Evolutionary conservation across 2,329 filamentous ascomycete genomes (phyloP).

Genomic region (Fusarium succisae): DNA sequence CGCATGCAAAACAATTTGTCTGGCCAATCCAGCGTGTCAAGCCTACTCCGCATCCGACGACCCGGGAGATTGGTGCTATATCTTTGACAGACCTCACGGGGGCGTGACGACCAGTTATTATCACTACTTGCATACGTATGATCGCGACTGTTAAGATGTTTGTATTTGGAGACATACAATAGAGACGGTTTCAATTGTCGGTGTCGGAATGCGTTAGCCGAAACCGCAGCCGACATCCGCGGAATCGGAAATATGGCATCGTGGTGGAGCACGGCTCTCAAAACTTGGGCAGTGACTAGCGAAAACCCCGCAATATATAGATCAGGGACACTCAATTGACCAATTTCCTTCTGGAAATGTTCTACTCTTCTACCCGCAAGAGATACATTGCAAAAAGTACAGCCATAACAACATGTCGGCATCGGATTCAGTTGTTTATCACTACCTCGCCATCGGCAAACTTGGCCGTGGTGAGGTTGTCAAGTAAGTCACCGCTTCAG

Average conservation of each 20-base stretch:
- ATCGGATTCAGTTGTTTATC: not conserved
- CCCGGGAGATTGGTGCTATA: not conserved
- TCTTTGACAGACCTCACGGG: not conserved
- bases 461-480: constrained; percentile 13
- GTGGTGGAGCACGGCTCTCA: not conserved
- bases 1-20: not conserved
- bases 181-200: rapidly evolving
- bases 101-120: rapidly evolving
- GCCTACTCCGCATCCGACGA: not conserved
- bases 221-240: not conserved
- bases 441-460: constrained; percentile 22
- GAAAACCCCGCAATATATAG: not conserved
- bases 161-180: rapidly evolving
- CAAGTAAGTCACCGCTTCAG: not conserved
- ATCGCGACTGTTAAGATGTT: not conserved
- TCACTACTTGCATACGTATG: not conserved
- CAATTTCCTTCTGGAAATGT: not conserved
- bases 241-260: not conserved
- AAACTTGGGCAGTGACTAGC: not conserved
- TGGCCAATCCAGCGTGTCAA: not conserved
- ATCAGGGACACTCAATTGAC: not conserved
- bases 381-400: rapidly evolving
- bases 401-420: not conserved
- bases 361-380: not conserved
- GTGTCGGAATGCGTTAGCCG: not conserved